A percentile compares a stretch with the other conserved stretches of the same genome.
These are phyloP conservation scores for Fusarium dlaminii DNA, from an alignment of 2,329 filamentous ascomycete genomes.

Conservation along the genomic window DNA sequence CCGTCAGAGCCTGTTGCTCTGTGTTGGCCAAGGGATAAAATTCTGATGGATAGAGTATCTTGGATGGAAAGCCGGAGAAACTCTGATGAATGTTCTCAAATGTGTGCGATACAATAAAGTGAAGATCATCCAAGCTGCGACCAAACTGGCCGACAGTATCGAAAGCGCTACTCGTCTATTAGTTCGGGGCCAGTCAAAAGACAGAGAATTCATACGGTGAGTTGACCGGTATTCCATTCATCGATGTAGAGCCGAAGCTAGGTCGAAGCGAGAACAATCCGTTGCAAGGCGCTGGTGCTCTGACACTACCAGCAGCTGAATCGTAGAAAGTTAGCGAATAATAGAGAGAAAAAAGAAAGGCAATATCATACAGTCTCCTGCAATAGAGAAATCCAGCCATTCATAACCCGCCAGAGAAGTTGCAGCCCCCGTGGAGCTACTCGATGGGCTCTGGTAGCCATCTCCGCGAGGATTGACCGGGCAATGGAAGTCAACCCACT, in stretches of 20 bases:
- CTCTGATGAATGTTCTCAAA: neutral
- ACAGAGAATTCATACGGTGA: neutral
- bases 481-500: neutral
- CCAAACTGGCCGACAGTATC: neutral
- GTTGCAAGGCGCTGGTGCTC: neutral
- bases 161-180: accelerated
- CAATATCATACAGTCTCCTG: neutral
- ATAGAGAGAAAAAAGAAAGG: neutral
- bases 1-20: neutral
- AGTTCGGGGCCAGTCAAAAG: neutral
- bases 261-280: neutral
- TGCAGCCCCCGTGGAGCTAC: accelerated
- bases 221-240: neutral
- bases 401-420: neutral
- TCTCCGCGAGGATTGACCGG: neutral
- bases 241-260: neutral
- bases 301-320: neutral
- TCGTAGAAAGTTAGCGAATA: neutral
- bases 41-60: neutral
- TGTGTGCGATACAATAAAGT: neutral
- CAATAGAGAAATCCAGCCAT: neutral
- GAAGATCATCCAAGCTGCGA: neutral
- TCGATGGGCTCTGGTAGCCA: neutral
- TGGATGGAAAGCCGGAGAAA: neutral
- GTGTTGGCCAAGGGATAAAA: neutral